Base-by-base conservation (phyloP, 345 rosid species). In the Populus davidiana region DNA sequence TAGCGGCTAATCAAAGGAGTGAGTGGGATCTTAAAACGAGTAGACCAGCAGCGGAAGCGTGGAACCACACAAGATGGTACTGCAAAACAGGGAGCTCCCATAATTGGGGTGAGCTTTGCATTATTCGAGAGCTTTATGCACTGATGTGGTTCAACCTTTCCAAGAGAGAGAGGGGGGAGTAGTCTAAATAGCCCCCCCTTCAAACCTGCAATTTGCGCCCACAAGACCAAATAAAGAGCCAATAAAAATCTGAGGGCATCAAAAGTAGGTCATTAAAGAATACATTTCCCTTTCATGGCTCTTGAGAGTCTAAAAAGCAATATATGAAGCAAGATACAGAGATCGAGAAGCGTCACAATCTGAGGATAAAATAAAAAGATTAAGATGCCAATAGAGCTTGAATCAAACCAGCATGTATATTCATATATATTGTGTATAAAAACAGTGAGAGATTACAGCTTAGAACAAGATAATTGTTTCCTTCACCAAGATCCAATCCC, bases 391-490 rank as follows among this genome's bases (percentile, higher is more conserved):
- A 10, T 14, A 16, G 10, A 16, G 71, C 44, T 2, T 43, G 52
- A 75, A 82, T 78, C 82, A 82, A 82, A 80, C 75, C 80, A 84
- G 84, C 76, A 80, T 79, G 87, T 82, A 82, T 82, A 73, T 72
- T 83, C 25, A 78, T 77, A 79, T 82, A 83, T 78, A 63, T 56
- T 65, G 80, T 62, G 72, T 80, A 81, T 85, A 62, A 47, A 65
- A 74, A 83, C 86, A 85, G 86, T 25, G 87, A 83, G 84, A 83
- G 85, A 18, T 75, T 73, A 74, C 72, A 50, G 16, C 50, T 64
- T 13, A 14, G 71, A 67, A 35, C 31, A 18, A 4, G 44, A 71
- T 65, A 41, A 8, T 38, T 36, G 9, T 36, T 17, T 36, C 35
- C 52, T 11, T 8, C 39, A 14, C 5, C 20, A 2, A 31, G 27